phyloP scores from a whole-genome alignment of 129 eudicot species.

The Solidago caesia region DNA sequence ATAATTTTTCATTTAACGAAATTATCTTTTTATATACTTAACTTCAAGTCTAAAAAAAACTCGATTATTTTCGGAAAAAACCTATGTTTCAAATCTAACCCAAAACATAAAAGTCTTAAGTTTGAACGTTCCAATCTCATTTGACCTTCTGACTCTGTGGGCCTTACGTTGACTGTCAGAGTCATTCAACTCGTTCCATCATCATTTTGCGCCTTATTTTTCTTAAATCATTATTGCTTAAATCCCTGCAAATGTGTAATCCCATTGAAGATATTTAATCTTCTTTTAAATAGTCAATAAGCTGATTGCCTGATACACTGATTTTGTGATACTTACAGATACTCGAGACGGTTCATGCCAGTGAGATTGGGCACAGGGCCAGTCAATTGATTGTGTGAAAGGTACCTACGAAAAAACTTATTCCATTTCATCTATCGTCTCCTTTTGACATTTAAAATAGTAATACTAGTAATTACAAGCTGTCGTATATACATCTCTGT shows the following conservation, averaged over 20 bases:
- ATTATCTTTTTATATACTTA: too few relatives aligned
- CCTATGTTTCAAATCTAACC: too few relatives aligned
- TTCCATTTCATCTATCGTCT: neutral
- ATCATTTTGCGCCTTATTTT: too few relatives aligned
- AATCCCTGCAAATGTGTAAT: conserved; percentile 34
- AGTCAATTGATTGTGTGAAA: conserved; percentile 32
- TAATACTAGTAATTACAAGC: too few relatives aligned
- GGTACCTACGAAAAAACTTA: conserved; percentile 7
- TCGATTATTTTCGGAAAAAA: too few relatives aligned
- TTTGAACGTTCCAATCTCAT: too few relatives aligned
- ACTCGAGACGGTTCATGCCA: conserved; percentile 36
- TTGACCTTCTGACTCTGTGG: too few relatives aligned
- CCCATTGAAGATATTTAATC: neutral
- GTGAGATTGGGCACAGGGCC: conserved; percentile 44
- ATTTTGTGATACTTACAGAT: conserved; percentile 37
- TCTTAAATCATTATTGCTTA: conserved; percentile 46
- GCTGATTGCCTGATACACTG: neutral
- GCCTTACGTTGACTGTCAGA: too few relatives aligned
- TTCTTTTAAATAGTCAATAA: neutral
- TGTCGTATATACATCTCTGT: conserved; percentile 31
- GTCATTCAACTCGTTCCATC: neutral
- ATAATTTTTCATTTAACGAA: too few relatives aligned
- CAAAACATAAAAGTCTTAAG: too few relatives aligned
- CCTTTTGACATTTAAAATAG: neutral
- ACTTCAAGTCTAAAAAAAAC: too few relatives aligned